phyloP scores from a whole-genome alignment of 2,329 filamentous ascomycete species.

The Fusarium mundagurra region DNA sequence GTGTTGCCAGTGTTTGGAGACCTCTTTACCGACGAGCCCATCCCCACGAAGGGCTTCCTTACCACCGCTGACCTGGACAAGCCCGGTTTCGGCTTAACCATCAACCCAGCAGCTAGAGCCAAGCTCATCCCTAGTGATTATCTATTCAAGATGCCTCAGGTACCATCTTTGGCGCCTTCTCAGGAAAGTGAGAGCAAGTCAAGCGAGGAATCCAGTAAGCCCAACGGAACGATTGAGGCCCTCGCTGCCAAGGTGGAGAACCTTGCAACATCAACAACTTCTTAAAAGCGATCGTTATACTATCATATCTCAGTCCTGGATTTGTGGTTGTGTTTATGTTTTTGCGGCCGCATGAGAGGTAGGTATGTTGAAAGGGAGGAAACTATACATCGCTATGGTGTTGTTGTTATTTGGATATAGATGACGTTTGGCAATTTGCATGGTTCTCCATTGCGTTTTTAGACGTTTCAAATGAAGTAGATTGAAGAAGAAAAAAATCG shows the following conservation, averaged over 20 bases:
- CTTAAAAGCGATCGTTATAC: neutral
- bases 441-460: neutral
- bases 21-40: conserved; percentile 89
- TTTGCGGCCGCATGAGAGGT: neutral
- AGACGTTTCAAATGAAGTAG: neutral
- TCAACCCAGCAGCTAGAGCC: conserved; percentile 77
- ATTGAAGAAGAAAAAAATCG: neutral
- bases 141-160: conserved; percentile 74
- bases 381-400: neutral
- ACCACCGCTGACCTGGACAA: conserved; percentile 83
- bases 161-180: conserved; percentile 53
- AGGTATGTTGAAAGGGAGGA: neutral
- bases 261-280: conserved; percentile 40
- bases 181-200: conserved; percentile 36
- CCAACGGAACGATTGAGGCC: conserved; percentile 44
- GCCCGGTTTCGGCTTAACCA: conserved; percentile 88
- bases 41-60: conserved; percentile 83
- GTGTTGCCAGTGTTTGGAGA: conserved; percentile 93
- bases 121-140: conserved; percentile 80
- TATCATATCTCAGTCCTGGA: neutral
- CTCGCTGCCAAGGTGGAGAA: conserved; percentile 49
- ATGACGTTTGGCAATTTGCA: neutral
- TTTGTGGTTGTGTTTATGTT: neutral
- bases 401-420: neutral
- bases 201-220: conserved; percentile 16